These are phyloP conservation scores for Aulographum hederae DNA, from an alignment of 2,329 filamentous ascomycete genomes.

Conservation along the genomic window DNA sequence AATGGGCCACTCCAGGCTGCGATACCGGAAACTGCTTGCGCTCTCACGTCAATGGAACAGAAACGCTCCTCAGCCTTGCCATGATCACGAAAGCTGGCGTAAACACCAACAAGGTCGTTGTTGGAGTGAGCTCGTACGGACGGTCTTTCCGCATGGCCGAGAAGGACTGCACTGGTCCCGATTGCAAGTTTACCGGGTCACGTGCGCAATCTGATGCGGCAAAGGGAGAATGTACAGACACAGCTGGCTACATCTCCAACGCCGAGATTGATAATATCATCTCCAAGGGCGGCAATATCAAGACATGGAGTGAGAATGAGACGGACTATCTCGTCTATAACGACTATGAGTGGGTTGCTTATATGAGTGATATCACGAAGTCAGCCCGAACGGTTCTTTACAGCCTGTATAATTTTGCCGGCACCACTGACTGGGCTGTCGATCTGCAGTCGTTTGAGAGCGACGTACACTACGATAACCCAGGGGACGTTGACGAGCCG, in stretches of 20 bases:
- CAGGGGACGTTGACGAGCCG: not conserved
- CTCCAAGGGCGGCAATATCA: not conserved
- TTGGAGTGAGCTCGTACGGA: constrained; percentile 19
- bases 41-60: constrained; percentile 6
- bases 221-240: constrained; percentile 14
- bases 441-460: no score
- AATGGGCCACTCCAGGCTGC: constrained; percentile 13
- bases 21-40: constrained; percentile 12
- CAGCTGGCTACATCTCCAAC: constrained; percentile 16
- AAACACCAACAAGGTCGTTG: constrained; percentile 12
- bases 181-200: constrained; percentile 12
- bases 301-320: not conserved
- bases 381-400: constrained; percentile 8
- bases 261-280: constrained; percentile 16
- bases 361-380: constrained; percentile 11
- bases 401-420: constrained; percentile 10
- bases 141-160: constrained; percentile 16
- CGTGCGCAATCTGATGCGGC: constrained; percentile 11
- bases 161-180: constrained; percentile 9
- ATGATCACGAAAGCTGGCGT: constrained; percentile 21
- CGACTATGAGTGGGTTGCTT: constrained; percentile 3
- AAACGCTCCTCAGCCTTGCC: constrained; percentile 10
- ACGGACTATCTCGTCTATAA: constrained; percentile 1
- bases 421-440: constrained; percentile 16
- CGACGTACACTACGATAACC: no score